Percentiles rank a stretch among this genome's conserved stretches.
These are phyloP conservation scores for Cubamyces sp. DNA, from an alignment of 768 basidiomycete genomes.

Conservation along the genomic window DNA sequence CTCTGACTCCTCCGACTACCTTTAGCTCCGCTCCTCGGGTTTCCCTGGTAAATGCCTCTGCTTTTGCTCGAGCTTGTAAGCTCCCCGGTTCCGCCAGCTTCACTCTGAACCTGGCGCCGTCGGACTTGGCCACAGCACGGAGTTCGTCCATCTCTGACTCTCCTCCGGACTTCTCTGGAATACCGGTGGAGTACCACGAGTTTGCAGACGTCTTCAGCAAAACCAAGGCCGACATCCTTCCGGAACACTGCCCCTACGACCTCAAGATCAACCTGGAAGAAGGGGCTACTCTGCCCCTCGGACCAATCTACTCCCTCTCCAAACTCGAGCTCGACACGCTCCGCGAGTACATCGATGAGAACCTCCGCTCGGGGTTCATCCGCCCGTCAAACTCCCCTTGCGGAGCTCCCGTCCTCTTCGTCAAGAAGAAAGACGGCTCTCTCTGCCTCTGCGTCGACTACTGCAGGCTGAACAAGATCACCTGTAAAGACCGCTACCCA, in stretches of 20 bases:
- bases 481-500: slow-evolving; percentile 20
- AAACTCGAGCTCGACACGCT: background rate
- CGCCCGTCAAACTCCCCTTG: too few relatives aligned
- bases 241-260: background rate
- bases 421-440: background rate
- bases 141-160: background rate
- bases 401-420: background rate
- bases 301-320: background rate
- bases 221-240: background rate
- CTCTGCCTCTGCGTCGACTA: background rate
- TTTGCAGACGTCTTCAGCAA: slow-evolving; percentile 1
- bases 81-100: background rate
- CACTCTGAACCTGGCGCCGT: background rate
- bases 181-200: background rate
- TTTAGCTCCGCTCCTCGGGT: background rate
- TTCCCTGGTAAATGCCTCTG: background rate
- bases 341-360: background rate
- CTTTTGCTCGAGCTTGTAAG: background rate
- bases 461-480: background rate
- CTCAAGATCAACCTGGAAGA: background rate
- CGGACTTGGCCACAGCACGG: too few relatives aligned
- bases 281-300: background rate
- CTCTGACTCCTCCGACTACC: too few relatives aligned
- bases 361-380: too few relatives aligned
- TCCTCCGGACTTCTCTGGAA: background rate